These are phyloP conservation scores for Aspergillus cejpii DNA, from an alignment of 2,329 filamentous ascomycete species.

Conservation along the genomic window DNA sequence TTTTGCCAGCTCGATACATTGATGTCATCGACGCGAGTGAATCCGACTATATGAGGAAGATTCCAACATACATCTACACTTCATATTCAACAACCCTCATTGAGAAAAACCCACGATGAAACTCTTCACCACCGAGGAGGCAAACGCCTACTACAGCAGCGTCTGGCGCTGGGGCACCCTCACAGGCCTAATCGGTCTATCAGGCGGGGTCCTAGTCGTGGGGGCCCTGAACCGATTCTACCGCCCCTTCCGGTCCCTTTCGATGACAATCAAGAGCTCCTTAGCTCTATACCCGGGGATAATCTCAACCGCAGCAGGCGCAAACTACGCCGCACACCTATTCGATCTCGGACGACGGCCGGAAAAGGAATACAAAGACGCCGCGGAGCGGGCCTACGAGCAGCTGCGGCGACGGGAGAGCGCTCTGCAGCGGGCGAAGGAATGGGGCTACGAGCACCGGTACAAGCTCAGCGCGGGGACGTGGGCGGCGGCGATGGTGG, in stretches of 20 bases:
- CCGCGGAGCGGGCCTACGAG: neutral
- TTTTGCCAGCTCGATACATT: too few relatives aligned
- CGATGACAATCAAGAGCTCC: neutral
- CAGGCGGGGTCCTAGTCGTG: neutral
- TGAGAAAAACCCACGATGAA: neutral
- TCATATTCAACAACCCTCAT: too few relatives aligned
- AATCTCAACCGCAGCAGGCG: neutral
- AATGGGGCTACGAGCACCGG: neutral
- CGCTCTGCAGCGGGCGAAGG: neutral
- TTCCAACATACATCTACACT: too few relatives aligned
- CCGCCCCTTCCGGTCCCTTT: neutral
- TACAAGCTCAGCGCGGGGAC: neutral
- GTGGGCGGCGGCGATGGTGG: neutral
- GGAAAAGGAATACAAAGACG: neutral
- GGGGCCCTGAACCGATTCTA: neutral
- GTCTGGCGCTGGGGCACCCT: neutral
- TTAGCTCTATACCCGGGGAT: neutral
- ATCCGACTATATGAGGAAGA: too few relatives aligned
- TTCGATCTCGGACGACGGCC: neutral
- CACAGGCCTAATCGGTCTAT: neutral
- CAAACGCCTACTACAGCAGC: neutral
- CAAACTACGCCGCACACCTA: neutral
- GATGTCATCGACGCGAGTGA: too few relatives aligned
- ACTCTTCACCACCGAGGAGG: neutral
- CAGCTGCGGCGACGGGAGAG: neutral